A percentile compares a stretch with the other conserved stretches of the same genome.
These are phyloP conservation scores for Neolentinus lepideus DNA, from an alignment of 1,284 basidiomycete genomes.

Conservation along the genomic window DNA sequence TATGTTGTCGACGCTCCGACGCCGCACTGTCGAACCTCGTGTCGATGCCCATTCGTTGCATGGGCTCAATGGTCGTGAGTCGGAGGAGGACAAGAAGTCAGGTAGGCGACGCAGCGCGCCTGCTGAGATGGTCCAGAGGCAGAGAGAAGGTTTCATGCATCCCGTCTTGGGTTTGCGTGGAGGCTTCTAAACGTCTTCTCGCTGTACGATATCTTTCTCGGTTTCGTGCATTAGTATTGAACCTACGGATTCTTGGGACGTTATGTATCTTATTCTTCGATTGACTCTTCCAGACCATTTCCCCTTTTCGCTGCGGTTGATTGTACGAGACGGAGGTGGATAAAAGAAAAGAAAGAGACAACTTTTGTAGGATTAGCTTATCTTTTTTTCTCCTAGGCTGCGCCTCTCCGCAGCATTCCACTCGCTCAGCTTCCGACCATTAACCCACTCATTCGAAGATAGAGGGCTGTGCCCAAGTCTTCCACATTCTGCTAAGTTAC, in stretches of 20 bases:
- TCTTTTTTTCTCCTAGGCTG: background rate
- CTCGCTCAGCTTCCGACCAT: background rate
- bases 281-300: background rate
- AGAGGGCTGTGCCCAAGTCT: background rate
- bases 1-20: slow-evolving; percentile 58
- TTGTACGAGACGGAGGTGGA: background rate
- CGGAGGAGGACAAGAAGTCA: slow-evolving; percentile 23
- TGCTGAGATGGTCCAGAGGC: slow-evolving; percentile 26
- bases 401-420: background rate
- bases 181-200: slow-evolving; percentile 22
- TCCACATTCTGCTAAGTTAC: background rate
- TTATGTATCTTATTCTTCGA: background rate
- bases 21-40: slow-evolving; percentile 32
- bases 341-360: background rate
- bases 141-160: slow-evolving; percentile 27
- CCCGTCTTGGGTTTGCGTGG: slow-evolving; percentile 29
- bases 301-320: background rate
- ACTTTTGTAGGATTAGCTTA: background rate
- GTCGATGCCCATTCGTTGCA: slow-evolving; percentile 14
- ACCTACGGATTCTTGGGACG: background rate
- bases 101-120: slow-evolving; percentile 30
- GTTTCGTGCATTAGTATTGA: background rate
- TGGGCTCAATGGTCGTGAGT: slow-evolving; percentile 15
- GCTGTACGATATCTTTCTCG: background rate
- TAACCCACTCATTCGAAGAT: background rate